Evolutionary conservation across 2,329 filamentous ascomycete genomes (phyloP), one percentile per base, ranked within the genome.

Genomic region (Cadophora gregata): DNA sequence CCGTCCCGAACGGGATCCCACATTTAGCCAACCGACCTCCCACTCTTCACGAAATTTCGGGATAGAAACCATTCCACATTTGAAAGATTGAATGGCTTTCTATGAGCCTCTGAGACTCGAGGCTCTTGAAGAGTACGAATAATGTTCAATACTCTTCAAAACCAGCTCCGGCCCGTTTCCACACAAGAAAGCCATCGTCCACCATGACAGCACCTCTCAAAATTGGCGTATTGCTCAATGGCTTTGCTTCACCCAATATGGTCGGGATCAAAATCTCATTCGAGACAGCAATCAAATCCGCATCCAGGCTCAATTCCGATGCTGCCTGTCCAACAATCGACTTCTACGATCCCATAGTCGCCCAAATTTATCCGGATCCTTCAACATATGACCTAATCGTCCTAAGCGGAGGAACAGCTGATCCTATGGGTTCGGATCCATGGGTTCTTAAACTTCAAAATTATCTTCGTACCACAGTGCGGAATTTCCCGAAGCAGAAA

Each of bases 361-460:
- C 71, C 4, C 60, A 69, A 8, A 56, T 42, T 16, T 72, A 75
- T 58, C 80, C 81, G 1, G 75, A 81, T 62, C 78, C 78, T 19
- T 70, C 70, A 4, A 69, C 72, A 25, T 82, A 80, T 69, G 79
- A 82, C 69, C 74, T 82, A 53, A 79, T 83, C 63, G 77, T 82
- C 58, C 67, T 82, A 12, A 80, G 79, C 66, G 81, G 81, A 59
- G 77, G 79, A 27, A 82, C 80, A 51, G 79, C 78, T 53, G 80
- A 83, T 69, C 78, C 80, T 10, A 77, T 78, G 63, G 78, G 77
- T 62, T 74, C 68, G 1, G 75, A 79, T 59, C 69, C 70, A n/a
- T 82, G 81, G 80, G 79, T 83, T 21, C 68, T 80, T 45, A 77
- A 79, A 45, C 75, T 82, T 7, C 77, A 82, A 66, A 71, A 75